A percentile compares a stretch with the other conserved stretches of the same genome.
Evolutionary conservation across 371 early-diverging fungal species (phyloP).

Genomic region (Circinella umbellata): DNA sequence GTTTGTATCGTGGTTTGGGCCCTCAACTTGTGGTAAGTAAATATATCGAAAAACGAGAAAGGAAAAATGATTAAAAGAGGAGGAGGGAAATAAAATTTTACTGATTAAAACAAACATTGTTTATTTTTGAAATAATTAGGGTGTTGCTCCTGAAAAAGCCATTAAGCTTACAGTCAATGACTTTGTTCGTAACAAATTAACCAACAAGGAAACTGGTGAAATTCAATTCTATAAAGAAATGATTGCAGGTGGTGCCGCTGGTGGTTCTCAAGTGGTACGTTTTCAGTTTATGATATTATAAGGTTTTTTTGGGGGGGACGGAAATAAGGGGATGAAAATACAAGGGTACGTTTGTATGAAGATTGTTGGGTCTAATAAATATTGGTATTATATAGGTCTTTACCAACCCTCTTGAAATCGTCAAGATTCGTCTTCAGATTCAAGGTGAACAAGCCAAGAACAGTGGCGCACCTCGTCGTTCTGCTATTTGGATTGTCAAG

Average conservation of each 20-base stretch:
- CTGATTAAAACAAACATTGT: too few relatives aligned
- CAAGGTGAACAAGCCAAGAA: constrained; percentile 80
- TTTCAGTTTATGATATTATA: not conserved
- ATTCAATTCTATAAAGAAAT: constrained; percentile 84
- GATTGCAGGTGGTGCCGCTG: constrained; percentile 89
- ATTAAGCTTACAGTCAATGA: constrained; percentile 98
- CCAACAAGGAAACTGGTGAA: constrained; percentile 70
- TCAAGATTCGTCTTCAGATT: constrained; percentile 96
- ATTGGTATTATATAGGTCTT: constrained; percentile 49
- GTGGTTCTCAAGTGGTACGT: constrained; percentile 88
- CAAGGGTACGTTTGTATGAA: too few relatives aligned
- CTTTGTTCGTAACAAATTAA: constrained; percentile 79
- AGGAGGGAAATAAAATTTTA: too few relatives aligned
- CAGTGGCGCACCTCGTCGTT: constrained; percentile 63
- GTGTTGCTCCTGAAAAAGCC: constrained; percentile 98
- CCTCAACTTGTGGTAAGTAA: constrained; percentile 91
- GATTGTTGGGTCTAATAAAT: not conserved
- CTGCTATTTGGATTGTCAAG: constrained; percentile 91
- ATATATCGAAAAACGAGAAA: not conserved
- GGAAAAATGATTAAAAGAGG: too few relatives aligned
- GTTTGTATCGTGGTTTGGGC: constrained; percentile 95
- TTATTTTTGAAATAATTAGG: constrained; percentile 32
- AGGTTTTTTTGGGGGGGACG: not conserved
- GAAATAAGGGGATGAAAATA: not conserved
- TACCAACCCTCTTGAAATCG: constrained; percentile 97